Conservation (phyloP, 2,329 filamentous ascomycete species). For the Endocalyx cinctus region DNA sequence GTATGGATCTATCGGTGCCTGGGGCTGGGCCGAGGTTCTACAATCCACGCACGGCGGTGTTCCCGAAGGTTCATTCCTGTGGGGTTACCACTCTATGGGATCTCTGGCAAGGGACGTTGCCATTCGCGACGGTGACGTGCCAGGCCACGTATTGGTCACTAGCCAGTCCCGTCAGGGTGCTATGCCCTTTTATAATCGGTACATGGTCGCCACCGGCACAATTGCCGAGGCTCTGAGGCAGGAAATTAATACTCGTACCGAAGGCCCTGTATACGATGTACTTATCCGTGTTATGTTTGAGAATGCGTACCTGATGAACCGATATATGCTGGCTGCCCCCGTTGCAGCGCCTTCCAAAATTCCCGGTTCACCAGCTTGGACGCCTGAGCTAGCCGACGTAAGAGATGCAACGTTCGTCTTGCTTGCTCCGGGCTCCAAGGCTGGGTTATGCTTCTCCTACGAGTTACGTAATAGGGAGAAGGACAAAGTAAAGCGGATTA, state of each 20-base stretch:
- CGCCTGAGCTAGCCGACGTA: not conserved
- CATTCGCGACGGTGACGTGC: not conserved
- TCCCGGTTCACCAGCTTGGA: not conserved
- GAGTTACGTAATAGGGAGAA: not conserved
- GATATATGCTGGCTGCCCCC: not conserved
- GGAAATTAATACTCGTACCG: not conserved
- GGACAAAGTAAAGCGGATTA: conserved; percentile 12
- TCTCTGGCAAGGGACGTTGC: conserved; percentile 32
- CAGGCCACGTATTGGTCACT: not conserved
- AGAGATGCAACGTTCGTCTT: not conserved
- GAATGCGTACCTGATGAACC: not conserved
- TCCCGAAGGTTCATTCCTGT: conserved; percentile 30
- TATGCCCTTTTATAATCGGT: not conserved
- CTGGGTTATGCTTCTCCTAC: not conserved
- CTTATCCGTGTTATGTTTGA: not conserved
- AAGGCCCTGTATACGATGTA: not conserved
- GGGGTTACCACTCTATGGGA: conserved; percentile 39
- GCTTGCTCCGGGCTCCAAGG: not conserved
- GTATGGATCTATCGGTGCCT: conserved; percentile 44
- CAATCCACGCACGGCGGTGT: conserved; percentile 34
- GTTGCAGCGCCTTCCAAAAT: not conserved
- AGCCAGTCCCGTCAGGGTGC: not conserved
- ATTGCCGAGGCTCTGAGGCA: not conserved
- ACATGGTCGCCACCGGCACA: not conserved
- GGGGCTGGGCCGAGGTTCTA: conserved; percentile 41